Percentiles rank a stretch among this genome's conserved stretches.
These are phyloP conservation scores for Beauveria brongniartii DNA, from an alignment of 2,329 filamentous ascomycete genomes.

Conservation along the genomic window DNA sequence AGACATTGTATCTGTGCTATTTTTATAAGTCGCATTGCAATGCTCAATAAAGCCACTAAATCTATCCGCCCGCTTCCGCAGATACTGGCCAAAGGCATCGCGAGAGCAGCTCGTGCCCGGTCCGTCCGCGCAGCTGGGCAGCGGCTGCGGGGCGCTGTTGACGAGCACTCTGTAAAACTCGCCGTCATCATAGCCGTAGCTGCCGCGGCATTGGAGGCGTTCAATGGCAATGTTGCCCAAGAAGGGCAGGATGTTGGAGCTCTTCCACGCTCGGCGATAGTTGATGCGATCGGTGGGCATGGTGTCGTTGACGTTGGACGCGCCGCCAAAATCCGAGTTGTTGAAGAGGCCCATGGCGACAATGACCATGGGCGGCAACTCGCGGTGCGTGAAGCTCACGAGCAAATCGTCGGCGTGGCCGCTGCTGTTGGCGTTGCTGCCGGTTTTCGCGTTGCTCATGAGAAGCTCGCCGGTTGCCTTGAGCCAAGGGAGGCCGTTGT, in stretches of 20 bases:
- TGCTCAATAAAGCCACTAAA: constrained; percentile 33
- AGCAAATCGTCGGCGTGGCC: constrained; percentile 47
- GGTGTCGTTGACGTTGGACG: constrained; percentile 47
- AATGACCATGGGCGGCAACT: constrained; percentile 57
- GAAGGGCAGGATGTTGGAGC: constrained; percentile 56
- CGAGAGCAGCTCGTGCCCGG: constrained; percentile 36
- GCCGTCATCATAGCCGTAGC: constrained; percentile 44
- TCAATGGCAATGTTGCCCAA: constrained; percentile 60
- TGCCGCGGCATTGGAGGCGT: constrained; percentile 51
- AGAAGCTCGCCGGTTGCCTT: constrained; percentile 50
- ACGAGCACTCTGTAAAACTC: constrained; percentile 40
- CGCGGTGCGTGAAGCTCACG: constrained; percentile 61
- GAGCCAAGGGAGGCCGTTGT: constrained; percentile 58
- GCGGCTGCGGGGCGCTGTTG: constrained; percentile 34
- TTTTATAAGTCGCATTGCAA: constrained; percentile 25
- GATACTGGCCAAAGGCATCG: constrained; percentile 29
- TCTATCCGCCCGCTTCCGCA: constrained; percentile 27
- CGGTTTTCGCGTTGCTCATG: constrained; percentile 22
- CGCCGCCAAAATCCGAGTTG: constrained; percentile 49
- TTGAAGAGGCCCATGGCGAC: constrained; percentile 64
- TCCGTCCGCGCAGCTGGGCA: constrained; percentile 34
- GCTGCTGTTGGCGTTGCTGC: constrained; percentile 4
- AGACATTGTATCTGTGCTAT: constrained; percentile 26
- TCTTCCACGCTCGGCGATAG: constrained; percentile 54
- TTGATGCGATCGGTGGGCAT: constrained; percentile 58